These are phyloP conservation scores for Penicillium olsonii DNA, from an alignment of 2,329 filamentous ascomycete genomes.

Conservation along the genomic window DNA sequence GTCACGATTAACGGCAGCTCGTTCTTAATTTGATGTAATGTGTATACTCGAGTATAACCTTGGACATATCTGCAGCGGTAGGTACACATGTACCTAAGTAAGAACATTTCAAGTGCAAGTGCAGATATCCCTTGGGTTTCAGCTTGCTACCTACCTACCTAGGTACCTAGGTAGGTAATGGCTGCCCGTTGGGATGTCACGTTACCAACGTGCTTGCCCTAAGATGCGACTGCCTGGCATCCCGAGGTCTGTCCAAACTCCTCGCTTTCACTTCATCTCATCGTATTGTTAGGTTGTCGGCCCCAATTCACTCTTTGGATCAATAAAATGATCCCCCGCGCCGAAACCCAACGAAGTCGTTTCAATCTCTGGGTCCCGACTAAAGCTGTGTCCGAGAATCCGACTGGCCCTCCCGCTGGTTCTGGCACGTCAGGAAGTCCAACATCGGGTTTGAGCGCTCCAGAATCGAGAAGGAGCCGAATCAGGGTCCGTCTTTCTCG, in stretches of 20 bases:
- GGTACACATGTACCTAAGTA: too few species aligned
- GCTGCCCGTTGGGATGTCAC: too few species aligned
- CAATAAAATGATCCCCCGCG: conserved; percentile 23
- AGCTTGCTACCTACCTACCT: too few species aligned
- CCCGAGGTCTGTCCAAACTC: too few species aligned
- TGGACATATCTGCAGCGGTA: too few species aligned
- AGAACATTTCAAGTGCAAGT: too few species aligned
- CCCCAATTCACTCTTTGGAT: conserved; percentile 1
- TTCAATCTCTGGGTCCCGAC: conserved; percentile 26
- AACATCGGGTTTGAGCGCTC: conserved; percentile 21
- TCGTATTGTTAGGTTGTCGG: conserved; percentile 2
- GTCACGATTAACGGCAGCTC: too few species aligned
- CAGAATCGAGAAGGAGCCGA: conserved; percentile 22
- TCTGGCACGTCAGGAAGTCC: conserved; percentile 30
- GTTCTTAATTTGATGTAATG: too few species aligned
- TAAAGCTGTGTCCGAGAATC: conserved; percentile 21
- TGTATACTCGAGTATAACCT: too few species aligned
- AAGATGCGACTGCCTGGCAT: not conserved
- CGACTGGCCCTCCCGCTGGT: conserved; percentile 15
- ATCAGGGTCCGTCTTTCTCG: conserved; percentile 35
- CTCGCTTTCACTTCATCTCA: not conserved
- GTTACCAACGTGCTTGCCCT: conserved; percentile 2
- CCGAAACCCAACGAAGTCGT: conserved; percentile 25
- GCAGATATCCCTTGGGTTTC: too few species aligned
- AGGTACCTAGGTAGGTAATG: too few species aligned